Base-by-base conservation (phyloP, 148 eudicot species). In the Tetragonia tetragonoides region DNA sequence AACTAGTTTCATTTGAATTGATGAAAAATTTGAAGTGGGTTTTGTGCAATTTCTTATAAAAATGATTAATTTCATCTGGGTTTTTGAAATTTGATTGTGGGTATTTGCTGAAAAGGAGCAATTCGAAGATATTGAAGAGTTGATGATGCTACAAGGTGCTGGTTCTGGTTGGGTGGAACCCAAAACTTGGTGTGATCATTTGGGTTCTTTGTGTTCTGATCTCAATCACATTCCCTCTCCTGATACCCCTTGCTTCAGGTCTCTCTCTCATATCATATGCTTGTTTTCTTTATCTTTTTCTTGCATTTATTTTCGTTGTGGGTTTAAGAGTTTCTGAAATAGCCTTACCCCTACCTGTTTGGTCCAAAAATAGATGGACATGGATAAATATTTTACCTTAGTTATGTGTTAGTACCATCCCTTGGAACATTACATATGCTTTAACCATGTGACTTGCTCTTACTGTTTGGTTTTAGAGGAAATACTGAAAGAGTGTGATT, bases 151-250 rank as follows among this genome's bases (percentile, higher is more conserved):
- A 71, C 72, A 51, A 64, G 89, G 79, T 67, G 79, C 70, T n/a
- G 89, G 74, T 42, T 77, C 85, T 10, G 89, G 89, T 54, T 86
- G 89, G 89, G 85, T 86, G 23, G 89, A 86, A 75, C 83, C 89
- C 34, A 83, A 76, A 81, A 84, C 85, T 28, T 47, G 77, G 23
- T 86, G 89, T 79, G 85, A 79, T 75, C 89, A 86, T 78, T 61
- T 86, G 64, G 51, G 51, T 47, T 62, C 83, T 23, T 72, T 86
- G 66, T 74, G 81, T 24, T 70, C 78, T 44, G 87, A 86, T 75
- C 82, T 84, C 20, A 18, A 66, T 51, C 87, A 84, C 57, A 84
- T 86, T 56, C 87, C 89, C 14, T 41, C 81, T 20, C 83, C 81
- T 7, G 82, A 71, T 23, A 82, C 85, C 54, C 72, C 77, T 74